Base-by-base conservation (phyloP, 2,329 filamentous ascomycete species). In the Coniosporium tulheliwenetii region DNA sequence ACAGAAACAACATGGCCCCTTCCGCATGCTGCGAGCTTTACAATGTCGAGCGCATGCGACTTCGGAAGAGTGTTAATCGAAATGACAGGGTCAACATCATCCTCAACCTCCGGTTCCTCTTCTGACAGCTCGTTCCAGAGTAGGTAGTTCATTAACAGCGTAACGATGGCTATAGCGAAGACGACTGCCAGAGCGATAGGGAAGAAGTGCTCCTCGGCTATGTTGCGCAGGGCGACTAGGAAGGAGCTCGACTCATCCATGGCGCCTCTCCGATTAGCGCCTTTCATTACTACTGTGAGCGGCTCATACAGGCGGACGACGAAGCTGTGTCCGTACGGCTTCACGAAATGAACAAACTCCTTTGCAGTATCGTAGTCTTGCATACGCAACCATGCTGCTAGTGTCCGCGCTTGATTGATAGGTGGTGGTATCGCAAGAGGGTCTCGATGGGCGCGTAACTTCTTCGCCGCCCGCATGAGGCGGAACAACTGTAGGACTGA, bases 301-400 rank as follows among this genome's bases (percentile, higher is more conserved):
- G 83, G 83, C 34, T 86, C 77, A 52, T 81, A 84, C 1, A 87
- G 79, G 36, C 73, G 71, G 15, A 83, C 81, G 13, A 84, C 66
- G 53, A 85, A 84, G 55, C 76, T 81, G 51, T 82, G 71, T 1
- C 77, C 73, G 41, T 70, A 65, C 5, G 82, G 82, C 47, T 84
- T 85, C 49, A 86, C 71, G 30, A 82, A 72, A n/a, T 75, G 70
- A 54, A 87, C 84, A 12, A 87, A 71, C 52, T 87, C 83, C 32
- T 72, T 73, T 2, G 81, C 82, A 1, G 81, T 85, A 51, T 84
- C 79, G 49, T 85, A 81, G 49, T 87, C 82, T 55, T 87, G 83
- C 42, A 85, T 67, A 19, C 73, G 71, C 39, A 87, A 65, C 83
- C 83, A 89, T 12, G 82, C 80, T 3, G 71, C 76, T 1, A 80